Evolutionary conservation across 306 rosid genomes (phyloP), one percentile per base, ranked within the genome.

Genomic region (Trifolium pratense): DNA sequence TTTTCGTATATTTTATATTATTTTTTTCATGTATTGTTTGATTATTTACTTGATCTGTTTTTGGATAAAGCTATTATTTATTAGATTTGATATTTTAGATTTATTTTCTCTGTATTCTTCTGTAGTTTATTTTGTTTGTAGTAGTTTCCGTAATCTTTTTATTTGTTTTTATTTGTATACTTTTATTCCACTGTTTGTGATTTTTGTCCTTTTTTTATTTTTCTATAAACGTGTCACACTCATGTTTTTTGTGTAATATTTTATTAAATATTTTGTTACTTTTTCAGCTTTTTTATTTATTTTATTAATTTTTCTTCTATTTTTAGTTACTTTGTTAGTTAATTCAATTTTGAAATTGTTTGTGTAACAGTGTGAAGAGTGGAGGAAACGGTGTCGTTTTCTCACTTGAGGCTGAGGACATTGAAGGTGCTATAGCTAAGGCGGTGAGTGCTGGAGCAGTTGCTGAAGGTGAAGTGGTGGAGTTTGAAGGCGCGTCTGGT

Each of bases 361-460:
- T 2, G 1, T 23, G 18, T 12, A 6, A 2, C 79, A 91, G 97
- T 0, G 74, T 1, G 4, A 87, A 91, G 65, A 5, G n/a, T 8
- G 76, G 14, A 0, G 88, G 80, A 25, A 49, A 68, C 31, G 83
- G 84, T 3, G 55, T 87, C 18, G 83, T 58, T n/a, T 26, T 89
- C 1, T 81, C 85, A 59, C 69, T 92, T 80, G 96, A 90, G 65
- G 84, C 93, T 0, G 82, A 58, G 10, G 87, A 86, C 6, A 85
- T 89, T 3, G 89, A 75, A 3, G 83, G 80, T 10, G 92, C 96
- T 0, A 32, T 87, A 0, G 70, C 75, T 0, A 89, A 87, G 76
- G 93, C 92, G 1, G 89, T 93, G 36, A 16, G 7, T 1, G 92
- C 89, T 0, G 96, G 98, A 3, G 96, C 89, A 0, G 77, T 78